Percentiles rank a stretch among this genome's conserved stretches.
Conservation (phyloP, 768 basidiomycete genomes). For the Leucocoprinus birnbaumii region DNA sequence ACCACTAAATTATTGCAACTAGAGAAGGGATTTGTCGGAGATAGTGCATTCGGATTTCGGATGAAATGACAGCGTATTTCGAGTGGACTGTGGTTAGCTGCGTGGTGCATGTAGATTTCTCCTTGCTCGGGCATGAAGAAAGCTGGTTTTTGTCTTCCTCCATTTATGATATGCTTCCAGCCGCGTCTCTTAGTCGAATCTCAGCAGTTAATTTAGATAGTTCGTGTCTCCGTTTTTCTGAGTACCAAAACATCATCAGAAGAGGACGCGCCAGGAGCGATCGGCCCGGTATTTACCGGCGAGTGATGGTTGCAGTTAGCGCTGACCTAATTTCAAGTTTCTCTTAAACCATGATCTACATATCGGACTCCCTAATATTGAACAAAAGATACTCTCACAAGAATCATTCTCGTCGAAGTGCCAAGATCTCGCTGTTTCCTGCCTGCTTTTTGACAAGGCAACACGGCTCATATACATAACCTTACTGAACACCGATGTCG, state of each 20-base stretch:
- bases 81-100: not conserved
- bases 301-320: not conserved
- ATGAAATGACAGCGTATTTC: not conserved
- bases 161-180: not conserved
- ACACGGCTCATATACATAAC: too few species aligned
- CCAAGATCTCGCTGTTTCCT: too few species aligned
- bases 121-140: not conserved
- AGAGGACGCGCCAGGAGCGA: not conserved
- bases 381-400: too few species aligned
- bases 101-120: slow-evolving; percentile 2
- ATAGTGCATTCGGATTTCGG: not conserved
- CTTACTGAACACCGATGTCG: too few species aligned
- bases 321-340: not conserved
- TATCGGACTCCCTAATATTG: too few species aligned
- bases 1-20: slow-evolving; percentile 30
- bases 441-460: too few species aligned
- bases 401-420: too few species aligned
- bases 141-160: not conserved
- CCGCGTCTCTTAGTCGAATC: not conserved
- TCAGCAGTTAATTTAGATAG: too few species aligned
- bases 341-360: too few species aligned
- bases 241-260: not conserved
- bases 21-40: not conserved
- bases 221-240: too few species aligned
- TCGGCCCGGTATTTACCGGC: not conserved